phyloP scores from a whole-genome alignment of 2,329 filamentous ascomycete genomes.

The Aspergillus transmontanensis region DNA sequence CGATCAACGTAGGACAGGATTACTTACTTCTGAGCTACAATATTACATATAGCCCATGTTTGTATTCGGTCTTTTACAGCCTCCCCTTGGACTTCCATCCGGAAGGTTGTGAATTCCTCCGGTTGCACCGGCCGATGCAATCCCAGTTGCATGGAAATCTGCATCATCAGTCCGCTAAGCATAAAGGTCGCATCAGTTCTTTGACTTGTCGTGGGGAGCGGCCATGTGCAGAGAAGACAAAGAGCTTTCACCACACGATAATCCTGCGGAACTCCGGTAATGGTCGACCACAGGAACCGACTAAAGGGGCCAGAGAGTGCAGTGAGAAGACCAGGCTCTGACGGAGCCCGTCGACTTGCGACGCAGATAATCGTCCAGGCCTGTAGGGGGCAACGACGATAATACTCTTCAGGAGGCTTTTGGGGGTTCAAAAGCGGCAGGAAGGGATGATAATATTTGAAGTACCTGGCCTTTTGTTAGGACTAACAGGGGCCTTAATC shows the following conservation, averaged over 20 bases:
- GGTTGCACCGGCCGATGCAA: conserved; percentile 64
- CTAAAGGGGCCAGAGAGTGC: conserved; percentile 54
- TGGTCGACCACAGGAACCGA: conserved; percentile 61
- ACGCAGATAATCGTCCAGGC: conserved; percentile 67
- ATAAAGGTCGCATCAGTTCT: conserved; percentile 65
- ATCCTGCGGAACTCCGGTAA: conserved; percentile 60
- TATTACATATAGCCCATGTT: conserved; percentile 68
- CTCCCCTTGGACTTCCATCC: conserved; percentile 58
- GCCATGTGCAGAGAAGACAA: conserved; percentile 65
- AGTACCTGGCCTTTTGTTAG: conserved; percentile 53
- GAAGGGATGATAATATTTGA: conserved; percentile 64
- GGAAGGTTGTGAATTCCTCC: conserved; percentile 54
- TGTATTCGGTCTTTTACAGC: conserved; percentile 64
- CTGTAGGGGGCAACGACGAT: conserved; percentile 59
- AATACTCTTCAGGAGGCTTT: conserved; percentile 58
- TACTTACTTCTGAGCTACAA: conserved; percentile 65
- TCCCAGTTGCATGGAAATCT: conserved; percentile 65
- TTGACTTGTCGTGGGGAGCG: conserved; percentile 62
- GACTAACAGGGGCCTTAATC: conserved; percentile 26
- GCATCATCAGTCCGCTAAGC: conserved; percentile 66
- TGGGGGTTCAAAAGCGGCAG: conserved; percentile 61
- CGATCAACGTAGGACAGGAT: neutral
- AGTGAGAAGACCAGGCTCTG: conserved; percentile 56
- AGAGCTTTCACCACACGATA: conserved; percentile 66
- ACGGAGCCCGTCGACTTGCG: conserved; percentile 60